Evolutionary conservation across 352 stramenopile genomes (phyloP).

Genomic region (Globisporangium uncinulatum): DNA sequence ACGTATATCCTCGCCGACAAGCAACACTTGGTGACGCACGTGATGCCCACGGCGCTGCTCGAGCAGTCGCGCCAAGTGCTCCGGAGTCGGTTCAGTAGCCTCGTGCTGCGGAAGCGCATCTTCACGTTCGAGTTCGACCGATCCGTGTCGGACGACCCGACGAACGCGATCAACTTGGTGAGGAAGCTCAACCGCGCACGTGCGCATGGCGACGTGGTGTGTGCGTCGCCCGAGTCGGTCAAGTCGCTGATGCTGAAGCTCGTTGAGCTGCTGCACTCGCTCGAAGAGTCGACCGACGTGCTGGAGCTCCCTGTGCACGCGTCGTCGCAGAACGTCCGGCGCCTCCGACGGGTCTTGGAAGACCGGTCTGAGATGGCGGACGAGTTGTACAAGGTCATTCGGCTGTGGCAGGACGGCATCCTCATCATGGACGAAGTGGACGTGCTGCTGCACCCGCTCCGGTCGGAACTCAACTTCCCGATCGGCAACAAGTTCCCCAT

Average conservation of each 20-base stretch:
- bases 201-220: conserved; percentile 93
- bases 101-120: conserved; percentile 96
- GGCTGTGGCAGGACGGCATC: conserved; percentile 92
- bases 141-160: conserved; percentile 83
- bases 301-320: conserved; percentile 52
- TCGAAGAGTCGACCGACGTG: conserved; percentile 80
- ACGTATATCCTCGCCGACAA: conserved; percentile 97
- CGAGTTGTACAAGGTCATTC: conserved; percentile 82
- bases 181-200: conserved; percentile 88
- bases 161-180: conserved; percentile 53
- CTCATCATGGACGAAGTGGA: conserved; percentile 94
- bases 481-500: conserved; percentile 91
- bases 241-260: conserved; percentile 99
- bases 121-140: conserved; percentile 99
- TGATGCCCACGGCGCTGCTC: conserved; percentile 97
- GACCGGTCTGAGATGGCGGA: conserved; percentile 87
- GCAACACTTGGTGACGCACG: conserved; percentile 94
- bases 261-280: conserved; percentile 89
- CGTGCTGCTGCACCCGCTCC: conserved; percentile 87
- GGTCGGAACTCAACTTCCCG: conserved; percentile 89
- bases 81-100: conserved; percentile 95
- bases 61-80: conserved; percentile 98
- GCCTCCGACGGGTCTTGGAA: conserved; percentile 62
- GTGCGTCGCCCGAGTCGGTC: conserved; percentile 97
- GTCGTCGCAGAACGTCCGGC: conserved; percentile 66